Evolutionary conservation across 129 eudicot species (phyloP).

Genomic region (Erigeron canadensis): DNA sequence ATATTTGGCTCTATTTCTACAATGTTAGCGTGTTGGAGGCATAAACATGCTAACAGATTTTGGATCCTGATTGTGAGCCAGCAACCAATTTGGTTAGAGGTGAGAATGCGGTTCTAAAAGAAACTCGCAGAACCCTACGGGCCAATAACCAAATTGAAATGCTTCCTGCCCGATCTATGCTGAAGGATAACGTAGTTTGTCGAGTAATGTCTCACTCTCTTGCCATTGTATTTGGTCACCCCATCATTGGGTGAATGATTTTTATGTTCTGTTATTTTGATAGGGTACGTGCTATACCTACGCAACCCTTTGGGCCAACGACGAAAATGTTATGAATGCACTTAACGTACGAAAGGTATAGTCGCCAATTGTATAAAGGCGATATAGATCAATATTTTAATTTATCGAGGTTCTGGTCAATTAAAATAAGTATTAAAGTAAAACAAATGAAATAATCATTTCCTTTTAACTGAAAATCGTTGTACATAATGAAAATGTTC

Average conservation of each 20-base stretch:
- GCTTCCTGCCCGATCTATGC: conserved; percentile 14
- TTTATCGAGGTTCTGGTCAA: too few species aligned
- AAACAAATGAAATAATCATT: too few species aligned
- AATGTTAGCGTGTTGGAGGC: conserved; percentile 24
- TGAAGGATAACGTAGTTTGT: conserved; percentile 17
- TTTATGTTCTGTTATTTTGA: background rate
- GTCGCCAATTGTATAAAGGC: background rate
- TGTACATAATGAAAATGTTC: too few species aligned
- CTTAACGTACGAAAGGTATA: conserved; percentile 27
- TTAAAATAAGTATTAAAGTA: too few species aligned
- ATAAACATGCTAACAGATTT: conserved; percentile 36
- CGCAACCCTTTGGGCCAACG: conserved; percentile 34
- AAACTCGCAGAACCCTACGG: background rate
- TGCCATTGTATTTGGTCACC: background rate
- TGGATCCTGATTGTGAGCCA: conserved; percentile 39
- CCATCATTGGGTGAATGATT: background rate
- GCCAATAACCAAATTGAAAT: conserved; percentile 19
- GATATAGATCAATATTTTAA: too few species aligned
- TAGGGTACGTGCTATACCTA: conserved; percentile 28
- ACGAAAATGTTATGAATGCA: conserved; percentile 29
- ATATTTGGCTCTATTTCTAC: background rate
- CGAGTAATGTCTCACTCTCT: conserved; percentile 6
- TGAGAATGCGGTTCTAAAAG: conserved; percentile 16
- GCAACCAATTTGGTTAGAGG: conserved; percentile 29
- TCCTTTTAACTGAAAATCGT: too few species aligned